Percentiles rank a stretch among this genome's conserved stretches.
These are phyloP conservation scores for Pseudopithomyces maydicus DNA, from an alignment of 2,329 filamentous ascomycete genomes.

Conservation along the genomic window DNA sequence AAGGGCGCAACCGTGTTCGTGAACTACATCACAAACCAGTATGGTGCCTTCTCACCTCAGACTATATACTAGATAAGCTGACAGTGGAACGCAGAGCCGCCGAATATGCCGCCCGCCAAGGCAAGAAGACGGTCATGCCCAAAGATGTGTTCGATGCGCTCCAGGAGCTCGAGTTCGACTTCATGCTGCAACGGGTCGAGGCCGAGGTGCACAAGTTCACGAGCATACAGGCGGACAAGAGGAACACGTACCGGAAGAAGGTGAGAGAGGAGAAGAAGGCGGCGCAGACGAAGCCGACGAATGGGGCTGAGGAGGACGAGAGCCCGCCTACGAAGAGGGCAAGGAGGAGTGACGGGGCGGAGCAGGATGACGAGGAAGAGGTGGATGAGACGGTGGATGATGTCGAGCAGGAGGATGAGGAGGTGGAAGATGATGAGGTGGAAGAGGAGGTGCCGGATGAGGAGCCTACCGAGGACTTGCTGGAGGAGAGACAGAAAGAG, in stretches of 20 bases:
- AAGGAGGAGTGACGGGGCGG: slow-evolving; percentile 42
- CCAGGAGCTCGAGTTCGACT: slow-evolving; percentile 74
- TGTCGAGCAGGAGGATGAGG: slow-evolving; percentile 55
- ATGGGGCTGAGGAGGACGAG: slow-evolving; percentile 47
- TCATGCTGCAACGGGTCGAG: slow-evolving; percentile 73
- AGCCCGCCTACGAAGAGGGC: slow-evolving; percentile 58
- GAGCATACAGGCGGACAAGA: slow-evolving; percentile 73
- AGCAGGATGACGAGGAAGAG: slow-evolving; percentile 40
- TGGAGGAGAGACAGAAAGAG: slow-evolving; percentile 52
- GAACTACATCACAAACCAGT: slow-evolving; percentile 78
- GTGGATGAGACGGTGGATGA: slow-evolving; percentile 51
- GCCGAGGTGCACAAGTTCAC: slow-evolving; percentile 80
- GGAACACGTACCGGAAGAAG: slow-evolving; percentile 73
- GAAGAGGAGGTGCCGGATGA: slow-evolving; percentile 61
- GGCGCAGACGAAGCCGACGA: slow-evolving; percentile 20
- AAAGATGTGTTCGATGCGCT: slow-evolving; percentile 77
- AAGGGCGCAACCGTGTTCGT: slow-evolving; percentile 86
- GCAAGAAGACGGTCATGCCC: slow-evolving; percentile 79
- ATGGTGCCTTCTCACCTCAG: slow-evolving; percentile 20
- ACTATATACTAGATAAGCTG: background rate
- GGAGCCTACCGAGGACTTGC: slow-evolving; percentile 50
- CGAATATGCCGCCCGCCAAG: slow-evolving; percentile 67
- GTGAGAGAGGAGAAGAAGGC: slow-evolving; percentile 67
- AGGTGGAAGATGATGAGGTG: slow-evolving; percentile 59
- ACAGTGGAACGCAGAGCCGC: slow-evolving; percentile 65